Evolutionary conservation across 202 grass and related monocot genomes (phyloP).

Genomic region (Alloteropsis angusta): DNA sequence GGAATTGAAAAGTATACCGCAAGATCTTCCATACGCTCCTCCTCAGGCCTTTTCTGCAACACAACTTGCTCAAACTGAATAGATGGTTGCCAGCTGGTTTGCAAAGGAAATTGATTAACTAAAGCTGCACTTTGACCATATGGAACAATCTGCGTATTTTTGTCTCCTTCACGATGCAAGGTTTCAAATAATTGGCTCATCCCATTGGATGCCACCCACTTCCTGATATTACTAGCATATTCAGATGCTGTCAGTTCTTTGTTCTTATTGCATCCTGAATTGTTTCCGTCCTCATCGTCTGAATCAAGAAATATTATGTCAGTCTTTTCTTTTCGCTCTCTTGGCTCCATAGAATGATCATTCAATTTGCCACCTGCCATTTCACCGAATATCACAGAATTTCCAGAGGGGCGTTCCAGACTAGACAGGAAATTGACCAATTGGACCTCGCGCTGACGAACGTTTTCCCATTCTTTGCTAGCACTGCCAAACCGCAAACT

Average conservation of each 20-base stretch:
- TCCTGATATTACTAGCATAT: constrained; percentile 12
- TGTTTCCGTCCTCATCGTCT: constrained; percentile 70
- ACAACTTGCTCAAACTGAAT: constrained; percentile 69
- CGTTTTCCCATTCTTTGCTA: constrained; percentile 41
- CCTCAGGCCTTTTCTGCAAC: constrained; percentile 53
- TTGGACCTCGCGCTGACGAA: constrained; percentile 31
- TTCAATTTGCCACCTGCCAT: neutral
- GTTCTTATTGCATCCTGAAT: constrained; percentile 11
- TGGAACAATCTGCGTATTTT: constrained; percentile 42
- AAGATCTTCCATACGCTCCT: constrained; percentile 56
- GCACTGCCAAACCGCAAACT: constrained; percentile 41
- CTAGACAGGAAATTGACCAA: constrained; percentile 50
- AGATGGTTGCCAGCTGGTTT: constrained; percentile 47
- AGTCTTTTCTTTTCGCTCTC: constrained; percentile 19
- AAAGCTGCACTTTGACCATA: constrained; percentile 35
- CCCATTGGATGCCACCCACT: constrained; percentile 22
- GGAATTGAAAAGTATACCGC: constrained; percentile 30
- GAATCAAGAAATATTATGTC: constrained; percentile 69
- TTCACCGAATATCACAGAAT: neutral
- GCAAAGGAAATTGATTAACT: constrained; percentile 28
- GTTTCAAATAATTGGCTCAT: constrained; percentile 27
- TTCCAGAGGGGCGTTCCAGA: constrained; percentile 2
- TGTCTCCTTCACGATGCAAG: constrained; percentile 15
- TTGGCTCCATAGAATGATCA: neutral
- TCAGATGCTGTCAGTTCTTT: constrained; percentile 11